Evolutionary conservation across 805 yeast genomes (phyloP), one percentile per base, ranked within the genome.

Genomic region (Hanseniaspora mollemarum): DNA sequence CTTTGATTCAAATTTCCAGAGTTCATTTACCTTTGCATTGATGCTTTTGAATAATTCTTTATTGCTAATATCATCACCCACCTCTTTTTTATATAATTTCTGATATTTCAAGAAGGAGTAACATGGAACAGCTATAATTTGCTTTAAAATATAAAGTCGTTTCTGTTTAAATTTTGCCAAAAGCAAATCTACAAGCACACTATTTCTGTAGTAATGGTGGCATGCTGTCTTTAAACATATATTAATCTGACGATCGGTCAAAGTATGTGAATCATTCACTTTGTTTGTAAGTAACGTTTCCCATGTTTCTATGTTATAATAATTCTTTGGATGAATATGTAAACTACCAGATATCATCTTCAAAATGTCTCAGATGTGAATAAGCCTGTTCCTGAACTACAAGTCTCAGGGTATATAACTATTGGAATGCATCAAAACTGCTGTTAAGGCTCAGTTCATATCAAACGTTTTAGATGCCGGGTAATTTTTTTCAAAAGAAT

Each of bases 1-100:
- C 18, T 24, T 26, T 7, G 50, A 37, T 19, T 46, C 50, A 38
- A 10, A 46, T 13, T 39, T 24, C 50, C 50, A 46, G 10, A 46
- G 16, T 4, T 29, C 33, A 18, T 36, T 46, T 9, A 46, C 28
- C 12, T 28, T 28, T 29, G 21, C 24, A 38, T 22, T 21, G 13
- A 21, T 22, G 5, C 4, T n/a, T 38, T 38, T 24, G 10, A 38
- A 9, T 5, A 12, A 7, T 9, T 38, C 29, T 38, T 21, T 38
- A 15, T 19, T 5, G n/a, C 6, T 22, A 22, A 4, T 13, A 13
- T 38, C 28, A 24, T 22, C 29, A n/a, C 25, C 15, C 21, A 9
- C 21, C 13, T 32, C 21, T 22, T 46, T 37, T 7, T 46, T 46
- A 21, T 29, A 46, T 3, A 37, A n/a, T 16, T 46, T 46, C 3